A percentile compares a stretch with the other conserved stretches of the same genome.
Evolutionary conservation across 2,329 filamentous ascomycete species (phyloP).

Genomic region (Colletotrichum filicis): DNA sequence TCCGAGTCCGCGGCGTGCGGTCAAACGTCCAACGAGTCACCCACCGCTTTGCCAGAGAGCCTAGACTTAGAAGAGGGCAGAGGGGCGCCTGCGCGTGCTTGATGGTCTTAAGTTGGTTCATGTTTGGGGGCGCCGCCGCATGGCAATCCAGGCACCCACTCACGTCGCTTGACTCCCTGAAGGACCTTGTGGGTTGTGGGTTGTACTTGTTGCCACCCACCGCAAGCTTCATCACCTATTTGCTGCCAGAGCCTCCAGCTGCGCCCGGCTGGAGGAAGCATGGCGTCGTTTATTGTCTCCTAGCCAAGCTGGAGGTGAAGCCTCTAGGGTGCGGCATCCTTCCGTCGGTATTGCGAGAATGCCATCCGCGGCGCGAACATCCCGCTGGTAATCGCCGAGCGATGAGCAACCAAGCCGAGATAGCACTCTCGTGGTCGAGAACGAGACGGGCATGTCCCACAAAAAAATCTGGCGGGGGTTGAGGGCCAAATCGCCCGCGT

Average conservation of each 20-base stretch:
- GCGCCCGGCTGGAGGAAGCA: neutral
- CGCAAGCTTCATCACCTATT: neutral
- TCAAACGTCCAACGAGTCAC: conserved; percentile 12
- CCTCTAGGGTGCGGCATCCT: neutral
- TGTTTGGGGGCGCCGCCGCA: neutral
- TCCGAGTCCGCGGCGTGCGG: conserved; percentile 20
- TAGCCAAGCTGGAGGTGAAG: neutral
- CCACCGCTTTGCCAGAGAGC: neutral
- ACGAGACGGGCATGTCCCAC: neutral
- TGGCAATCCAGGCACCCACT: neutral
- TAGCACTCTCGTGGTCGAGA: neutral
- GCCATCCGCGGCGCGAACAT: neutral
- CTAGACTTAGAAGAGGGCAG: no score
- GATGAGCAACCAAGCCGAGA: neutral
- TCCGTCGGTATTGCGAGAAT: neutral
- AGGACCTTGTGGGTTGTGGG: neutral
- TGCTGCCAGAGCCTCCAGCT: neutral
- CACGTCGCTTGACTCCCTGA: neutral
- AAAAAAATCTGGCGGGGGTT: no score
- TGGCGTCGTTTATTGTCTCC: neutral
- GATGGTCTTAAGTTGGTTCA: neutral
- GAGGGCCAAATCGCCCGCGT: neutral
- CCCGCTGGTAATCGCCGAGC: neutral
- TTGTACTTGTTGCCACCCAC: neutral
- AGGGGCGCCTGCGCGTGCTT: neutral